Conservation (phyloP, 2,329 filamentous ascomycete species). For the Leptographium lundbergii region DNA sequence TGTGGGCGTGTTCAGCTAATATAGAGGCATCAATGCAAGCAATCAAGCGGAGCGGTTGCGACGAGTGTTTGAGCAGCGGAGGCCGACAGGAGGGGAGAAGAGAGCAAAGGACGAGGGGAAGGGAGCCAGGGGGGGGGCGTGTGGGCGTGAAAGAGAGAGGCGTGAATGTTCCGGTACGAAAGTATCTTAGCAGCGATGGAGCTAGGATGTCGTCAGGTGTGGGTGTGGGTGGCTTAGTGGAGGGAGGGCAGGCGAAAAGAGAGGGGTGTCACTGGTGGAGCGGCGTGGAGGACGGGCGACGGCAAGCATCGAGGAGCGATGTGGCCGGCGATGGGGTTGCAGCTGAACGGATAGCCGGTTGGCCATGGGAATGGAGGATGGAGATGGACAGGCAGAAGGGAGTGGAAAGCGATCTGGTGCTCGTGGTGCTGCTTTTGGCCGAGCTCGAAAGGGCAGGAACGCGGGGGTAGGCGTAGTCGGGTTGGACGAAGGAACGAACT, state of each 20-base stretch:
- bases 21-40: not conserved
- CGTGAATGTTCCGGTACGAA: no score
- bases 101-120: not conserved
- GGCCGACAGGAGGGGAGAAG: no score
- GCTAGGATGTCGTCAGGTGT: constrained; percentile 11
- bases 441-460: no score
- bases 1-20: not conserved
- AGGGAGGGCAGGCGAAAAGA: not conserved
- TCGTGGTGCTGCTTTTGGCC: not conserved
- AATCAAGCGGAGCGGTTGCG: not conserved
- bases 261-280: constrained; percentile 1
- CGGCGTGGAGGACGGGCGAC: not conserved
- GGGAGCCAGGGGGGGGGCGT: not conserved
- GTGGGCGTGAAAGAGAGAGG: not conserved
- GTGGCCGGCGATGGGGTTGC: not conserved
- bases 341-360: not conserved
- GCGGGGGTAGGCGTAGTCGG: no score
- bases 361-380: not conserved
- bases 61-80: no score
- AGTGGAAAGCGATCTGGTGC: not conserved
- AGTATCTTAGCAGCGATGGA: not conserved
- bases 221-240: constrained; percentile 9
- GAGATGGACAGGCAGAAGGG: not conserved
- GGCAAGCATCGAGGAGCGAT: not conserved
- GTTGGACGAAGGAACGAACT: no score